phyloP scores from a whole-genome alignment of 371 early-diverging fungal species.

The Rhizomucor pusillus region DNA sequence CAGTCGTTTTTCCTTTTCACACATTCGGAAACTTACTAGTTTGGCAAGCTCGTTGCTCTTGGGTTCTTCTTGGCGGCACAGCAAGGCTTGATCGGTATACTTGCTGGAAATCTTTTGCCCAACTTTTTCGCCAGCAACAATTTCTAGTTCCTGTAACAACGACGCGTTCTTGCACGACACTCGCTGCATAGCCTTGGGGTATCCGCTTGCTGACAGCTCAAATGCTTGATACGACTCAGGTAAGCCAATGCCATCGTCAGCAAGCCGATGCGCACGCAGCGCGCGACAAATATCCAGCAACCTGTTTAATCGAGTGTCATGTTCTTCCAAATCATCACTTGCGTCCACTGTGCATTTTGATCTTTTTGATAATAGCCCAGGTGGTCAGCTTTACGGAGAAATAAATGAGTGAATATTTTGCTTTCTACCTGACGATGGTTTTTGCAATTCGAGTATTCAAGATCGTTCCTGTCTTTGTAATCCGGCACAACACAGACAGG shows the following conservation, averaged over 20 bases:
- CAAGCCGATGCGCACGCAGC: conserved; percentile 15
- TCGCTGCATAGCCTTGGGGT: conserved; percentile 20
- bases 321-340: conserved; percentile 7
- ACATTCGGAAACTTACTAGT: too few relatives aligned
- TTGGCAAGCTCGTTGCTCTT: neutral
- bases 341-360: conserved; percentile 4
- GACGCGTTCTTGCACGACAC: neutral
- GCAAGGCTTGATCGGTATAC: conserved; percentile 34
- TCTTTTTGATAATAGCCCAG: too few relatives aligned
- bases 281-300: conserved; percentile 17
- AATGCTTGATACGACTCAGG: conserved; percentile 10
- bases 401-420: too few relatives aligned
- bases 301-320: neutral
- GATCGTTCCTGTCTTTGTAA: conserved; percentile 53
- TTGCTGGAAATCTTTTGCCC: conserved; percentile 31
- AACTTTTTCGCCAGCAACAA: conserved; percentile 31
- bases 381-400: too few relatives aligned
- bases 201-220: conserved; percentile 23
- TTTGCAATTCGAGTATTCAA: conserved; percentile 55
- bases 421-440: conserved; percentile 74
- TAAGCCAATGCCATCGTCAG: conserved; percentile 12
- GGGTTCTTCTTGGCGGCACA: conserved; percentile 26
- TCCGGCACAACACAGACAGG: conserved; percentile 62
- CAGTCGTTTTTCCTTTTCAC: too few relatives aligned
- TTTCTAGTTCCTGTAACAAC: conserved; percentile 24